phyloP scores from a whole-genome alignment of 2,329 filamentous ascomycete species.

The Ascochyta pisi region DNA sequence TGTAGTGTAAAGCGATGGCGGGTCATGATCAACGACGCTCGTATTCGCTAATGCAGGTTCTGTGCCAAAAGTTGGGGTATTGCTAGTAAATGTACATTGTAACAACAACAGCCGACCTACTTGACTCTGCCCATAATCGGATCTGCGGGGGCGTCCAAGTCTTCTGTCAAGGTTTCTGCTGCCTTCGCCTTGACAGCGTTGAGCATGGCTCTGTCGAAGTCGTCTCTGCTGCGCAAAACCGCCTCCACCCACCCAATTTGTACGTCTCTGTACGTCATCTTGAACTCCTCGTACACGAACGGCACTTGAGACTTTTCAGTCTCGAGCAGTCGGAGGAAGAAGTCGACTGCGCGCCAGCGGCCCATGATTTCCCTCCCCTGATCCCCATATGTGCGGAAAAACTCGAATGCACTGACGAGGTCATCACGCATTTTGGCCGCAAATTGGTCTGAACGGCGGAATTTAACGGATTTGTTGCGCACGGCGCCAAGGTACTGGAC shows the following conservation, averaged over 20 bases:
- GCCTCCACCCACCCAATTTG: constrained; percentile 96
- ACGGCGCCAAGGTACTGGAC: constrained; percentile 83
- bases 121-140: constrained; percentile 96
- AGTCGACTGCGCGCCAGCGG: constrained; percentile 90
- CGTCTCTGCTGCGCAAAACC: constrained; percentile 83
- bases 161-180: constrained; percentile 81
- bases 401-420: constrained; percentile 86
- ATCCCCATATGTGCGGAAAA: constrained; percentile 69
- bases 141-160: constrained; percentile 71
- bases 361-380: constrained; percentile 74
- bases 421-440: constrained; percentile 94
- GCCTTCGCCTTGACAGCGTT: constrained; percentile 86
- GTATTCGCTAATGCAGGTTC: constrained; percentile 16
- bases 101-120: constrained; percentile 47
- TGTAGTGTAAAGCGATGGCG: not conserved
- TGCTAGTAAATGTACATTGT: not conserved
- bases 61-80: not conserved
- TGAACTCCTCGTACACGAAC: constrained; percentile 82
- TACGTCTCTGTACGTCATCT: constrained; percentile 88
- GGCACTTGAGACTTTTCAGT: constrained; percentile 76
- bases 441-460: constrained; percentile 85
- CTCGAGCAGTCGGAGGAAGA: constrained; percentile 78
- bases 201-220: constrained; percentile 91
- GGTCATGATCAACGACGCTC: constrained; percentile 5
- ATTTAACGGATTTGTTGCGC: constrained; percentile 88